Conservation (phyloP, 2,329 filamentous ascomycete genomes). For the Rosellinia necatrix region DNA sequence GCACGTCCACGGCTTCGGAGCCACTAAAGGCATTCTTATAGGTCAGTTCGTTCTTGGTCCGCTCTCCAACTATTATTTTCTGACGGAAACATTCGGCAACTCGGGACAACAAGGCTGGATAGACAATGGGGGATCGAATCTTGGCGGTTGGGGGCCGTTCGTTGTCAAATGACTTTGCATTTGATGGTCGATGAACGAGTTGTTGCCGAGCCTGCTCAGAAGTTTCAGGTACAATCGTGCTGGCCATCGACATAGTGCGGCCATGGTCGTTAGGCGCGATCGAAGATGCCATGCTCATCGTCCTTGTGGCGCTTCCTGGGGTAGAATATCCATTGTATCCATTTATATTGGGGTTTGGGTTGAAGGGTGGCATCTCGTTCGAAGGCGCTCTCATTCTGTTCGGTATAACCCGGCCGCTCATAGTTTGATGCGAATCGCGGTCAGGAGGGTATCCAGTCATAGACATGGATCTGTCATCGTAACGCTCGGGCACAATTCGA, state of each 20-base stretch:
- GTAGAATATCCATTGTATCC: constrained; percentile 48
- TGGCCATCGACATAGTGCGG: constrained; percentile 92
- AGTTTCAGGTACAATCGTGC: constrained; percentile 70
- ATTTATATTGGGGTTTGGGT: constrained; percentile 35
- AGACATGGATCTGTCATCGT: constrained; percentile 94
- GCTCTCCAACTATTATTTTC: constrained; percentile 81
- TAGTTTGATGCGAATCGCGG: constrained; percentile 82
- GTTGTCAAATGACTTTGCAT: constrained; percentile 57
- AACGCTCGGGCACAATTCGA: constrained; percentile 85
- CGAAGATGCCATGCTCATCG: constrained; percentile 66
- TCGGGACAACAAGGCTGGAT: constrained; percentile 89
- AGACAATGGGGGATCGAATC: constrained; percentile 82
- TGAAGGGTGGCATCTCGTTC: constrained; percentile 46
- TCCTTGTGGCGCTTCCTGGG: constrained; percentile 60
- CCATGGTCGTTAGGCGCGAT: constrained; percentile 51
- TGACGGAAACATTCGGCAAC: constrained; percentile 92
- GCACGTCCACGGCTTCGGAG: constrained; percentile 91
- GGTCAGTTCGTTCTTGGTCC: constrained; percentile 93
- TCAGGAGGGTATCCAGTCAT: constrained; percentile 84
- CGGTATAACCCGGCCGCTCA: constrained; percentile 90
- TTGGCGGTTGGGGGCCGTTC: constrained; percentile 63
- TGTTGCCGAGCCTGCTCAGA: constrained; percentile 59
- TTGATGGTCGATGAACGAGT: constrained; percentile 60
- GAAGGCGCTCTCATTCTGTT: constrained; percentile 60
- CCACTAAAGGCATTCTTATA: constrained; percentile 98